phyloP scores from a whole-genome alignment of 1,284 basidiomycete species.

The Lentinula novae-zelandiae region DNA sequence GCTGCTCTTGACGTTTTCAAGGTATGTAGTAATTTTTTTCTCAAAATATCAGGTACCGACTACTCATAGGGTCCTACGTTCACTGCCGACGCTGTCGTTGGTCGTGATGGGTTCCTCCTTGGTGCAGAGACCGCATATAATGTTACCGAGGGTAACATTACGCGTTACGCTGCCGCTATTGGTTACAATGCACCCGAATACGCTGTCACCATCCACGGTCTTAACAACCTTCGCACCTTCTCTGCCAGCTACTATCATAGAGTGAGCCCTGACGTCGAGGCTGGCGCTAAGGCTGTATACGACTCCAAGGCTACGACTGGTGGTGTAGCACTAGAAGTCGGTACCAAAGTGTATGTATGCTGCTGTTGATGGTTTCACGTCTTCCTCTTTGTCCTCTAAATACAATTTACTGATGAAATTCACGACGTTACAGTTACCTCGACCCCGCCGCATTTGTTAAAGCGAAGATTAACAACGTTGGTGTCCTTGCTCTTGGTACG shows the following conservation, averaged over 20 bases:
- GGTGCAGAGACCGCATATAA: conserved; percentile 98
- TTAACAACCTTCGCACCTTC: conserved; percentile 94
- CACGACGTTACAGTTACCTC: conserved; percentile 53
- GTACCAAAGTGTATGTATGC: conserved; percentile 82
- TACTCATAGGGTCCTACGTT: conserved; percentile 83
- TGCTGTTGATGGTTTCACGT: neutral
- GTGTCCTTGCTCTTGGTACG: conserved; percentile 81
- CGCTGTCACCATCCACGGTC: conserved; percentile 91
- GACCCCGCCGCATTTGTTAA: conserved; percentile 92
- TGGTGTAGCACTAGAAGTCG: conserved; percentile 92
- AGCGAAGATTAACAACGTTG: conserved; percentile 98
- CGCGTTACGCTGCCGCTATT: conserved; percentile 88
- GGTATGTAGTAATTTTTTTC: conserved; percentile 41
- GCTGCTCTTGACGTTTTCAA: conserved; percentile 94
- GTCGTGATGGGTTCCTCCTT: conserved; percentile 96
- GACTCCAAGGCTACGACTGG: conserved; percentile 89
- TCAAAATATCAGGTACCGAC: neutral
- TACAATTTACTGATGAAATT: neutral
- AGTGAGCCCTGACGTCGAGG: conserved; percentile 93
- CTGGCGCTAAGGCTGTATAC: conserved; percentile 96
- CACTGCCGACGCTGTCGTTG: conserved; percentile 93
- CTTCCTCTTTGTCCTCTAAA: neutral
- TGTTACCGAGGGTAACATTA: conserved; percentile 89
- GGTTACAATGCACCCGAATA: conserved; percentile 98
- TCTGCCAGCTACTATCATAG: conserved; percentile 99